phyloP scores from a whole-genome alignment of 805 yeast species.

The Lipomyces yamadae region DNA sequence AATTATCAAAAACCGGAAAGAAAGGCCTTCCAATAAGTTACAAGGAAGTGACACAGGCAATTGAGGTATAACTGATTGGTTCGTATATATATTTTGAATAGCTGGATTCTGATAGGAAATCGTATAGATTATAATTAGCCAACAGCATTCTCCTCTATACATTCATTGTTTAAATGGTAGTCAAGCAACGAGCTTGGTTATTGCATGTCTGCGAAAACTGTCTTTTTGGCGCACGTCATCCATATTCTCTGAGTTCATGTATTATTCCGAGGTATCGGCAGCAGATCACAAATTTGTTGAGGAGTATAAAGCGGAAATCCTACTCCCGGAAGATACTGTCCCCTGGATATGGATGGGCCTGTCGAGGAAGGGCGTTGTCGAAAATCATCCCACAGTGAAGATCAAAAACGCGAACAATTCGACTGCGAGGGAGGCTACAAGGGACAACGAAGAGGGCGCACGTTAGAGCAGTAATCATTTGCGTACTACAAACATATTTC shows the following conservation, averaged over 20 bases:
- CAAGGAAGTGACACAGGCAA: conserved; percentile 60
- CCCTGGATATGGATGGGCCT: conserved; percentile 72
- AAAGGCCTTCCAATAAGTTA: conserved; percentile 81
- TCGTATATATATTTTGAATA: background rate
- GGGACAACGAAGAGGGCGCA: background rate
- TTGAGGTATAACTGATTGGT: conserved; percentile 47
- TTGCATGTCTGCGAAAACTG: conserved; percentile 83
- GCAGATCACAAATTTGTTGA: conserved; percentile 86
- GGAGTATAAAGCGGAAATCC: conserved; percentile 68
- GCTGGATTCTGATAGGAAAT: background rate
- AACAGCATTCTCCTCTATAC: conserved; percentile 69
- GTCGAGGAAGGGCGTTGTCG: conserved; percentile 58
- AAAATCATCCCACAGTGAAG: conserved; percentile 56
- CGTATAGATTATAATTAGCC: conserved; percentile 58
- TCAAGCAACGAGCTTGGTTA: conserved; percentile 77
- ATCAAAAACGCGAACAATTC: conserved; percentile 25
- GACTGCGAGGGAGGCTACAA: background rate
- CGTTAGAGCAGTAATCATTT: background rate
- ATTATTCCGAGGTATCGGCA: conserved; percentile 75
- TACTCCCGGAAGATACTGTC: conserved; percentile 57
- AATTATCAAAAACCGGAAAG: conserved; percentile 47
- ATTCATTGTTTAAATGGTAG: conserved; percentile 91
- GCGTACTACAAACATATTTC: too few relatives aligned
- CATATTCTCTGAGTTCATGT: conserved; percentile 81
- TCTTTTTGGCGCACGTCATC: conserved; percentile 90